Percentiles rank a stretch among this genome's conserved stretches.
Conservation (phyloP, 2,329 filamentous ascomycete species). For the Aspergillus sclerotialis region DNA sequence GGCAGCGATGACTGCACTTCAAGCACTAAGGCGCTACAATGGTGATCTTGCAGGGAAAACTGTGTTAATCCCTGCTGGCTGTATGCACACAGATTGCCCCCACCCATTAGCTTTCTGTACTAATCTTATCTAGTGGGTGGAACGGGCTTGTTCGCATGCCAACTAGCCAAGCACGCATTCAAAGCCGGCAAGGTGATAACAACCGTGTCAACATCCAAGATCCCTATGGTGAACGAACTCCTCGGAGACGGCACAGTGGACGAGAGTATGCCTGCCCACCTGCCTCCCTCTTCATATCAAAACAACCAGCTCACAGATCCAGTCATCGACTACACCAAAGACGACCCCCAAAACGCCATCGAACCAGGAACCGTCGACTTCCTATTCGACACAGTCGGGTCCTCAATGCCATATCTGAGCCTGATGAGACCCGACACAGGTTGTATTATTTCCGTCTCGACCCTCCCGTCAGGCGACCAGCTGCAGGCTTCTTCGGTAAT, state of each 20-base stretch:
- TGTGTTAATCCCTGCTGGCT: constrained; percentile 45
- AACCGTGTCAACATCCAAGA: constrained; percentile 48
- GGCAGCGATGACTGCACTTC: constrained; percentile 38
- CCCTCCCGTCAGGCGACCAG: constrained; percentile 27
- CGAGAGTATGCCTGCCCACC: constrained; percentile 20
- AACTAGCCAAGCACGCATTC: constrained; percentile 47
- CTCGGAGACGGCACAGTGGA: constrained; percentile 42
- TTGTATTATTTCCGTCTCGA: constrained; percentile 31
- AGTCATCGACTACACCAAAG: constrained; percentile 46
- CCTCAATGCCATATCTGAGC: constrained; percentile 36
- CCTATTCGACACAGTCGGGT: constrained; percentile 43
- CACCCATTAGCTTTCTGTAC: too few relatives aligned
- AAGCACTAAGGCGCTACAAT: constrained; percentile 37
- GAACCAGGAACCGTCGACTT: constrained; percentile 43
- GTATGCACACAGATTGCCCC: too few relatives aligned
- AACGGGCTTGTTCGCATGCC: constrained; percentile 41
- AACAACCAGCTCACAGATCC: background rate
- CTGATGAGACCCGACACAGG: constrained; percentile 34
- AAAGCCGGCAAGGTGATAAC: constrained; percentile 43
- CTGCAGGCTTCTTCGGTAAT: constrained; percentile 27
- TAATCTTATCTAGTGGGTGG: constrained; percentile 42
- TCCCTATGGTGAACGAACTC: constrained; percentile 38
- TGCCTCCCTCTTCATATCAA: background rate
- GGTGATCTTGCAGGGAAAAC: constrained; percentile 46
- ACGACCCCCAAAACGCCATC: constrained; percentile 32